A percentile compares a stretch with the other conserved stretches of the same genome.
These are phyloP conservation scores for Fusarium pseudograminearum DNA, from an alignment of 2,329 filamentous ascomycete species.

Conservation along the genomic window DNA sequence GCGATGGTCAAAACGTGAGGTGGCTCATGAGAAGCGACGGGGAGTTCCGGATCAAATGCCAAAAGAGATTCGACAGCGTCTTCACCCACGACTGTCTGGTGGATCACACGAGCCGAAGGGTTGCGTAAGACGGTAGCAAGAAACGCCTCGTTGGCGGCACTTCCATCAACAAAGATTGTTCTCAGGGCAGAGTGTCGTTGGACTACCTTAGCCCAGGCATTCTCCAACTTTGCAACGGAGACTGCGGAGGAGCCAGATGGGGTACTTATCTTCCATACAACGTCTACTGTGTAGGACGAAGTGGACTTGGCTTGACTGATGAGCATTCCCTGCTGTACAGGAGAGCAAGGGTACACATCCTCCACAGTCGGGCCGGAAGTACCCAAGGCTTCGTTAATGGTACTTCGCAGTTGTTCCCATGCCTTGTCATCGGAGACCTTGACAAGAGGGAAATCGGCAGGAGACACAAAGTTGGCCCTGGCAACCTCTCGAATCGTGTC, in stretches of 20 bases:
- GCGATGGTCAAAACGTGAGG: background rate
- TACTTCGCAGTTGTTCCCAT: background rate
- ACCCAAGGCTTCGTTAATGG: background rate
- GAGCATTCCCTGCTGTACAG: background rate
- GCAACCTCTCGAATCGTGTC: background rate
- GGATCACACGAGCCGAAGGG: background rate
- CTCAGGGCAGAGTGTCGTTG: background rate
- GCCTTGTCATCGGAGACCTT: background rate
- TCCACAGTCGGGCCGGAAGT: background rate
- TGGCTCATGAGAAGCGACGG: background rate
- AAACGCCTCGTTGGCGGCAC: background rate
- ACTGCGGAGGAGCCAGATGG: background rate
- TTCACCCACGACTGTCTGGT: background rate
- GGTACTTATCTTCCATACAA: background rate
- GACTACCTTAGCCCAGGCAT: background rate
- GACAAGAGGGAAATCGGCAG: background rate
- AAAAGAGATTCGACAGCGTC: background rate
- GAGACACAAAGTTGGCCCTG: background rate
- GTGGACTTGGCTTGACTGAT: background rate
- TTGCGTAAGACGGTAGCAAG: background rate
- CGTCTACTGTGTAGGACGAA: background rate
- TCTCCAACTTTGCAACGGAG: background rate
- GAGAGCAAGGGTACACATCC: constrained; percentile 1
- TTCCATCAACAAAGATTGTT: background rate
- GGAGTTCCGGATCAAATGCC: background rate